Evolutionary conservation across 2,329 filamentous ascomycete genomes (phyloP).

Genomic region (Helotiales sp.): DNA sequence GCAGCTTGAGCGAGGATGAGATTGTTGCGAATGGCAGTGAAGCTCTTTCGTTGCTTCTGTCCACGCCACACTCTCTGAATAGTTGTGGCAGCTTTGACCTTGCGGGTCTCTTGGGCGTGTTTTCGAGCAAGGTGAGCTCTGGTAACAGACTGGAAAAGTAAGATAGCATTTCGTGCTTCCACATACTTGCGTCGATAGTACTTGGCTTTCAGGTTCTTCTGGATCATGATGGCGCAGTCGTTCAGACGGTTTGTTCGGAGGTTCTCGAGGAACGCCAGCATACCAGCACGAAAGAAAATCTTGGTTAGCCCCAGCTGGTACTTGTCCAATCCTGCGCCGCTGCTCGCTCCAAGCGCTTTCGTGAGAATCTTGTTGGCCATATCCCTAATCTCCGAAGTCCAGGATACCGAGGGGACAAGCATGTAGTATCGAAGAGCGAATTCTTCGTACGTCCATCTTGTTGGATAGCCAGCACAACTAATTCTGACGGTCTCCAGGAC

Average conservation of each 20-base stretch:
- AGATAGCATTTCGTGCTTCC: constrained; percentile 80
- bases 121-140: constrained; percentile 80
- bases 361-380: constrained; percentile 93
- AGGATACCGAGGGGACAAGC: constrained; percentile 85
- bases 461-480: constrained; percentile 95
- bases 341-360: constrained; percentile 82
- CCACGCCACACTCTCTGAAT: constrained; percentile 97
- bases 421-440: constrained; percentile 98
- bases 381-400: constrained; percentile 90
- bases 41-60: constrained; percentile 84
- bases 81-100: constrained; percentile 84
- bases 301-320: constrained; percentile 98
- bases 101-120: constrained; percentile 79
- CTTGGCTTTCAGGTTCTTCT: constrained; percentile 95
- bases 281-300: constrained; percentile 98
- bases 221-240: constrained; percentile 94
- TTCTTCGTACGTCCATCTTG: constrained; percentile 98
- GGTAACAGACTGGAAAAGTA: constrained; percentile 77
- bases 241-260: constrained; percentile 88
- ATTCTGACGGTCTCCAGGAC: constrained; percentile 98
- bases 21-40: constrained; percentile 77
- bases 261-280: constrained; percentile 97
- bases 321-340: constrained; percentile 79
- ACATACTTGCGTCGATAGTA: constrained; percentile 94
- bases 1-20: constrained; percentile 87